A percentile compares a stretch with the other conserved stretches of the same genome.
phyloP scores from a whole-genome alignment of 2,329 filamentous ascomycete species.

The Ophiostoma himal-ulmi region DNA sequence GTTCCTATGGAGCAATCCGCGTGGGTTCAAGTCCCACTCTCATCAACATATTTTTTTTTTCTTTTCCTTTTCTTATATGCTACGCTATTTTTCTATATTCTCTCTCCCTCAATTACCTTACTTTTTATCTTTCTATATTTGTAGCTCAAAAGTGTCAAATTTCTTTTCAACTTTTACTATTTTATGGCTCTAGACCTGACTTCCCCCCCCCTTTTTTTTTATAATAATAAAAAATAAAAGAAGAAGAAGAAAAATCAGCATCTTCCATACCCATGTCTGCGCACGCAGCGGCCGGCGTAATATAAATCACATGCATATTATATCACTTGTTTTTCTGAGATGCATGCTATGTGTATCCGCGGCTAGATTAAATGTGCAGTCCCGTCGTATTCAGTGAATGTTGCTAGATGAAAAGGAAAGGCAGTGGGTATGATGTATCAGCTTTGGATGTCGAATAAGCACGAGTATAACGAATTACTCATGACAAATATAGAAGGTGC shows the following conservation, averaged over 20 bases:
- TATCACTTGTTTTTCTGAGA: conserved; percentile 1
- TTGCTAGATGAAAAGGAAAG: background rate
- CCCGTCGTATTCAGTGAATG: background rate
- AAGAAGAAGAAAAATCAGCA: too few relatives aligned
- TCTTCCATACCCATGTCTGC: background rate
- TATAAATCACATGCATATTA: conserved; percentile 9
- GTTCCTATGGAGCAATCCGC: conserved; percentile 32
- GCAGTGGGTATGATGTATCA: background rate
- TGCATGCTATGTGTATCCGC: conserved; percentile 1
- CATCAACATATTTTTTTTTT: conserved; percentile 28
- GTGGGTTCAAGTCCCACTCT: conserved; percentile 40
- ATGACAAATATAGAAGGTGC: background rate
- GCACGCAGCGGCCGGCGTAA: conserved; percentile 6
- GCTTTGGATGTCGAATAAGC: background rate
- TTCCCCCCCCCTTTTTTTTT: too few relatives aligned
- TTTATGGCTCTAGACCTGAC: too few relatives aligned
- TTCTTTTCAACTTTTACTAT: too few relatives aligned
- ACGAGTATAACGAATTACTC: background rate
- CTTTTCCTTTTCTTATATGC: conserved; percentile 1
- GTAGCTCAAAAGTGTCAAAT: background rate
- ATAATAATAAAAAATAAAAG: background rate
- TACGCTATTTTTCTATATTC: background rate
- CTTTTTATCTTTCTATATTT: background rate
- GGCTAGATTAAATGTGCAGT: background rate
- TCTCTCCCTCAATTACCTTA: background rate